phyloP scores from a whole-genome alignment of 176 grass and related monocot species.

The maize (Zea mays) region DNA sequence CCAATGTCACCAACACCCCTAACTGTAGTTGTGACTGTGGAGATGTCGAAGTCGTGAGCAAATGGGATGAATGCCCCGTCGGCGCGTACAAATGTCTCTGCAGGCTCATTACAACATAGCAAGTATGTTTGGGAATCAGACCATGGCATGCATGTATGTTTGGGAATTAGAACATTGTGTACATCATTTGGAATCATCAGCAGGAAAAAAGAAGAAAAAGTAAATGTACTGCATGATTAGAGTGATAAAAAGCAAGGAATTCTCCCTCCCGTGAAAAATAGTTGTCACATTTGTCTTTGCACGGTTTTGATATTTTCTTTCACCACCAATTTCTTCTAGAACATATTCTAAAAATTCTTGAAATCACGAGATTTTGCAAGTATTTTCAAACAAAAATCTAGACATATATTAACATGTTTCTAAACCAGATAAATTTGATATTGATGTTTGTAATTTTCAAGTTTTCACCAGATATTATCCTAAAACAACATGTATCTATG shows the following conservation, averaged over 20 bases:
- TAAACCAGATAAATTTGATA: neutral
- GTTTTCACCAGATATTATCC: too few species aligned
- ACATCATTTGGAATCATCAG: constrained; percentile 25
- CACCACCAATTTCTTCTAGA: neutral
- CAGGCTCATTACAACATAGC: constrained; percentile 35
- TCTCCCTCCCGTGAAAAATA: neutral
- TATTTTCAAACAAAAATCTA: neutral
- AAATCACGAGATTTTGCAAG: neutral
- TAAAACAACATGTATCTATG: too few species aligned
- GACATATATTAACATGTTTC: neutral
- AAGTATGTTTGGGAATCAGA: constrained; percentile 66
- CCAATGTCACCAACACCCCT: constrained; percentile 83
- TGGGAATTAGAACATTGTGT: constrained; percentile 45
- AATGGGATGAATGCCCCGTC: constrained; percentile 96
- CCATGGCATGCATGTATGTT: constrained; percentile 47
- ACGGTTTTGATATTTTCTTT: neutral
- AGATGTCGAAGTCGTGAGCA: constrained; percentile 81
- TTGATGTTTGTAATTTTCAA: too few species aligned
- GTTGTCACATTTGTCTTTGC: neutral
- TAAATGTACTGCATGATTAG: neutral
- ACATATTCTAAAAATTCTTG: neutral
- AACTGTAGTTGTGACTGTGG: constrained; percentile 71
- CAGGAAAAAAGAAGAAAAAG: neutral
- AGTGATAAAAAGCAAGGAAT: neutral
- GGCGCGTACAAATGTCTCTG: constrained; percentile 99